Evolutionary conservation across 2,329 filamentous ascomycete species (phyloP), one percentile per base, ranked within the genome.

Genomic region (Dichotomopilus funicola): DNA sequence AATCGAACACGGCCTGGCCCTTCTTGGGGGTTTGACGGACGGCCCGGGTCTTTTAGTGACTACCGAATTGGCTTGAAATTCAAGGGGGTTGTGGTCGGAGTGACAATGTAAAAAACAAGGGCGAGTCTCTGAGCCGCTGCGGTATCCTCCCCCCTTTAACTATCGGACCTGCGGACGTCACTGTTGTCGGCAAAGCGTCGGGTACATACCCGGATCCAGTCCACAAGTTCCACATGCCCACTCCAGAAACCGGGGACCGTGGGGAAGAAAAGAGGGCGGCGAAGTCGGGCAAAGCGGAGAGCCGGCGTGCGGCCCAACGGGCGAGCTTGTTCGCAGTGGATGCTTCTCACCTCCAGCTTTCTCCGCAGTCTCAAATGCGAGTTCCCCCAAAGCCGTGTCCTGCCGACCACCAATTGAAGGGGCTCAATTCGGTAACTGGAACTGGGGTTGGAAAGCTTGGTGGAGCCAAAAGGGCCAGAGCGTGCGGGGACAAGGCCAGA

Each of bases 321-420:
- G 49, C 52, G 46, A 27, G 13, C 41, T 53, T 54, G 56, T 27
- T 27, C 19, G 19, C 19, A 27, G 19, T 27, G 19, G 19, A 27
- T 27, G 19, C 19, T 27, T 27, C 19, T 27, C 19, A 27, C 19
- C 19, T 27, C 19, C 54, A 53, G 35, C 5, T 12, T 41, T 46
- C 50, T 52, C 56, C 53, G 54, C 47, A 47, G 43, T 47, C 11
- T 7, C 40, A 5, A n/a, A 27, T 27, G 19, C 19, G 19, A 27
- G 19, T 27, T 42, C 46, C 47, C 47, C 41, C 58, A 61, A 64
- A 64, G 62, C 62, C 62, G 62, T 49, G 53, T 51, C 54, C 50
- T 63, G 62, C 62, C 62, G 62, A 62, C 44, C 42, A 31, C 59
- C 62, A 62, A 63, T 61, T 56, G 54, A 13, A 12, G 10, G 3